These are phyloP conservation scores for Geosmithia morbida DNA, from an alignment of 2,329 filamentous ascomycete genomes.

Conservation along the genomic window DNA sequence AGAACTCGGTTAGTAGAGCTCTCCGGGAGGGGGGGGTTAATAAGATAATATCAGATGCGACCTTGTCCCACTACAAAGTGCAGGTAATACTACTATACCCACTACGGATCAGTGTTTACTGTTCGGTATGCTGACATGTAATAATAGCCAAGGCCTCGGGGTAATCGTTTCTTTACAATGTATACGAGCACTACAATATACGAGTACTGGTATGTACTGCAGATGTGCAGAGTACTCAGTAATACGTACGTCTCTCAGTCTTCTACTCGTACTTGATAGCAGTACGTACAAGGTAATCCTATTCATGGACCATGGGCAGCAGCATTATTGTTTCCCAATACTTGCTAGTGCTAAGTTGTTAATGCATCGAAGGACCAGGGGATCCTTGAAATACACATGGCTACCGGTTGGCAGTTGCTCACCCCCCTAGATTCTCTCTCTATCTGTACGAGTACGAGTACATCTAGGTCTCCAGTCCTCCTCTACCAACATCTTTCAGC, in stretches of 20 bases:
- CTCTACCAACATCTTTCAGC: not conserved
- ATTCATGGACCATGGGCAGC: not conserved
- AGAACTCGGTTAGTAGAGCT: not conserved
- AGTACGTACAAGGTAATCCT: too few species aligned
- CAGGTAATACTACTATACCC: not conserved
- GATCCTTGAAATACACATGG: not conserved
- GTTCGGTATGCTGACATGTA: not conserved
- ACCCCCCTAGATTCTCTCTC: too few species aligned
- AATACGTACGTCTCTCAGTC: too few species aligned
- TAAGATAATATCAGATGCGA: not conserved
- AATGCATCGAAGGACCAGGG: not conserved
- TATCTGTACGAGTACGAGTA: too few species aligned
- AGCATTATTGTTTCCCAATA: not conserved
- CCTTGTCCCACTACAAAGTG: not conserved
- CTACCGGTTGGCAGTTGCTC: not conserved
- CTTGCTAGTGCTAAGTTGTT: not conserved
- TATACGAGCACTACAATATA: not conserved
- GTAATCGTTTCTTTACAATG: not conserved
- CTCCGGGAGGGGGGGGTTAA: too few species aligned
- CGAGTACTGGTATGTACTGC: not conserved
- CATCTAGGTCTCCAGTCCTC: too few species aligned
- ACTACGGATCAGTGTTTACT: too few species aligned
- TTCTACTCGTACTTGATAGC: too few species aligned
- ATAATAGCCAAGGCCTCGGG: not conserved
- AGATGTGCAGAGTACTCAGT: too few species aligned